These are phyloP conservation scores for Hortiboletus flavorubellus DNA, from an alignment of 768 basidiomycete species.

Conservation along the genomic window DNA sequence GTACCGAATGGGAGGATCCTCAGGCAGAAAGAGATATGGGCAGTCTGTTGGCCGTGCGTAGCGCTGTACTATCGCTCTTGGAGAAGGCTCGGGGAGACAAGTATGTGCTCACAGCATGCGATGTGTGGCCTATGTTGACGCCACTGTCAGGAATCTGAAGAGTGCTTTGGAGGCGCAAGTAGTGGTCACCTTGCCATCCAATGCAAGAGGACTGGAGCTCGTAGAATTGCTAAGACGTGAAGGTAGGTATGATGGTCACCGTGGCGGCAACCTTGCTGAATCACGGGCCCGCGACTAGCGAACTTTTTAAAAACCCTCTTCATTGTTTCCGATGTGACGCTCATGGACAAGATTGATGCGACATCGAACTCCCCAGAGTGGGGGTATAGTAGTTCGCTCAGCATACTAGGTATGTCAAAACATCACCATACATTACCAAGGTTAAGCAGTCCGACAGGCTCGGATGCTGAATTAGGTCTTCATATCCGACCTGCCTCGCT, in stretches of 20 bases:
- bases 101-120: slow-evolving; percentile 38
- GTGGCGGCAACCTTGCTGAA: background rate
- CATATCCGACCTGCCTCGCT: slow-evolving; percentile 57
- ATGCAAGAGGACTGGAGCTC: slow-evolving; percentile 22
- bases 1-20: slow-evolving; percentile 58
- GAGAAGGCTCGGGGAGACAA: slow-evolving; percentile 76
- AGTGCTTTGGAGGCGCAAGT: slow-evolving; percentile 78
- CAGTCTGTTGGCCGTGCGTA: slow-evolving; percentile 56
- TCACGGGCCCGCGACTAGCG: slow-evolving; percentile 39
- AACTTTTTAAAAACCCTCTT: slow-evolving; percentile 68
- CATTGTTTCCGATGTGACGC: slow-evolving; percentile 69
- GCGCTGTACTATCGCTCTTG: slow-evolving; percentile 58
- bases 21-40: slow-evolving; percentile 61
- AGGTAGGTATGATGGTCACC: slow-evolving; percentile 18
- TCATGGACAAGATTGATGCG: slow-evolving; percentile 46
- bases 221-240: slow-evolving; percentile 46
- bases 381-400: slow-evolving; percentile 44
- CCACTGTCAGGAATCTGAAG: slow-evolving; percentile 55
- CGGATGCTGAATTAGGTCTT: slow-evolving; percentile 36
- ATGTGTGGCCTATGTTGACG: slow-evolving; percentile 2
- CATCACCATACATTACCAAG: background rate
- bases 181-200: slow-evolving; percentile 52
- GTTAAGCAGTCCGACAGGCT: slow-evolving; percentile 5
- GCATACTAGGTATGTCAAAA: slow-evolving; percentile 43
- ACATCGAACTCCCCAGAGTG: slow-evolving; percentile 43